These are phyloP conservation scores for Mycena sp. DNA, from an alignment of 1,284 basidiomycete species.

Conservation along the genomic window DNA sequence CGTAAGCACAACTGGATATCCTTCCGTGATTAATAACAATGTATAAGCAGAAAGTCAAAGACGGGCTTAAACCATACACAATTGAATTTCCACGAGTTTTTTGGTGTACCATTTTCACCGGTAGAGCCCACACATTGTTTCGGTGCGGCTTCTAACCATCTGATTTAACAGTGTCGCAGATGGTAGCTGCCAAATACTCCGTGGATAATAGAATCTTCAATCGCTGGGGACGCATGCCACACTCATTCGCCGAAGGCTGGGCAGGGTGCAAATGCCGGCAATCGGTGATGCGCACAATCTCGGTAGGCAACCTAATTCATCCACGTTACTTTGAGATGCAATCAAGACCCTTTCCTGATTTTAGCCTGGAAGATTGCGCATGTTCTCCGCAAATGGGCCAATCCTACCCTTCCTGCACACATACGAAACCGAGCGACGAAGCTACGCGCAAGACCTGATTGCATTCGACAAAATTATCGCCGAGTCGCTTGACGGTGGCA, in stretches of 20 bases:
- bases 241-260: conserved; percentile 45
- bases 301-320: conserved; percentile 31
- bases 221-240: conserved; percentile 44
- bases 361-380: conserved; percentile 43
- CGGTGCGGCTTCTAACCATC: not conserved
- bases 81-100: conserved; percentile 28
- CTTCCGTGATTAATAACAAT: not conserved
- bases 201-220: conserved; percentile 36
- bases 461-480: conserved; percentile 35
- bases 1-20: not conserved
- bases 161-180: conserved; percentile 36
- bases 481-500: conserved; percentile 22
- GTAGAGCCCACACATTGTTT: not conserved
- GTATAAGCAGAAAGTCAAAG: conserved; percentile 12
- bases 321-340: not conserved
- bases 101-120: conserved; percentile 29
- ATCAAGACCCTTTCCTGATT: not conserved
- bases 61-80: conserved; percentile 25
- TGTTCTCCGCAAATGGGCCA: conserved; percentile 38
- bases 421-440: conserved; percentile 39
- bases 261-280: conserved; percentile 42
- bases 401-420: conserved; percentile 33
- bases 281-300: conserved; percentile 44
- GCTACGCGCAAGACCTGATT: conserved; percentile 35
- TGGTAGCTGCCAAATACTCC: conserved; percentile 40